These are phyloP conservation scores for Phytopythium kandeliae DNA, from an alignment of 352 stramenopile genomes.

Conservation along the genomic window DNA sequence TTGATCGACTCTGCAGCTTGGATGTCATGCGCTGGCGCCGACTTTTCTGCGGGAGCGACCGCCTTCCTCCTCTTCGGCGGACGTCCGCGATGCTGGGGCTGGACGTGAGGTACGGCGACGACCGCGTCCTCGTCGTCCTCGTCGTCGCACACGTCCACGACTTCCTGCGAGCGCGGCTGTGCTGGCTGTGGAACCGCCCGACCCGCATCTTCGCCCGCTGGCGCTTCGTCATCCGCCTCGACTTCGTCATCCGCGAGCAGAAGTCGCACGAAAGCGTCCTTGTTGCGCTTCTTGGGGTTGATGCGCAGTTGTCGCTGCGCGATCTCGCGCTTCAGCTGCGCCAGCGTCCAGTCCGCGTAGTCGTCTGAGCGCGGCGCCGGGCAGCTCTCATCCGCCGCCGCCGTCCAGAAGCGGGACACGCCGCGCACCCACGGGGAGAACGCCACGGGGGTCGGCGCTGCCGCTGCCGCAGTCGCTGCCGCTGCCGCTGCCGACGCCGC, in stretches of 20 bases:
- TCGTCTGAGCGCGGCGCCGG: constrained; percentile 40
- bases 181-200: not conserved
- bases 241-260: constrained; percentile 24
- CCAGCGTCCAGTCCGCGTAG: constrained; percentile 44
- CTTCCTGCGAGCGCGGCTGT: constrained; percentile 3
- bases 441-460: constrained; percentile 10
- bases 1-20: not conserved
- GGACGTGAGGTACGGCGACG: not conserved
- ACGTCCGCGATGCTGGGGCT: not conserved
- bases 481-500: not conserved
- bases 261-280: constrained; percentile 35
- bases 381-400: constrained; percentile 32
- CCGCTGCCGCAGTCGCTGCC: not conserved
- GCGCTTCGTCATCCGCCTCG: constrained; percentile 5
- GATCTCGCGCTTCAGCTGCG: constrained; percentile 52
- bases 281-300: constrained; percentile 35
- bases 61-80: constrained; percentile 2
- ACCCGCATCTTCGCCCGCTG: not conserved
- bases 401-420: constrained; percentile 37
- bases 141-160: constrained; percentile 14
- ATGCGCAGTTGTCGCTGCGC: constrained; percentile 41
- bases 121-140: constrained; percentile 9
- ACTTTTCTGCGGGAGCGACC: not conserved
- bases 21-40: not conserved
- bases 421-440: constrained; percentile 20